These are phyloP conservation scores for Solanum dulcamara DNA, from an alignment of 257 asterid genomes.

Conservation along the genomic window DNA sequence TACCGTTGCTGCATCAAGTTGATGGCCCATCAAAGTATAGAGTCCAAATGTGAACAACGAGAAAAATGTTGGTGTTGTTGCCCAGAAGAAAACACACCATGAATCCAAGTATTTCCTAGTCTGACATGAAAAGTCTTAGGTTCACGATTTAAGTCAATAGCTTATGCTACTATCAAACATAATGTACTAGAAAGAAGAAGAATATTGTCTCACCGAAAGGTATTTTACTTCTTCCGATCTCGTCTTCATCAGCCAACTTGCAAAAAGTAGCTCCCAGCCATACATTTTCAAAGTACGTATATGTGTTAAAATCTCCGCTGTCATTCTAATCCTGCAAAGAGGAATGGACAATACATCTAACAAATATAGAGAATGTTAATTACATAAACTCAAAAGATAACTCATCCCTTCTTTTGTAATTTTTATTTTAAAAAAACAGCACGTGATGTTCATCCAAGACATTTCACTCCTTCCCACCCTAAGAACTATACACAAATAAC, in stretches of 20 bases:
- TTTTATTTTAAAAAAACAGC: neutral
- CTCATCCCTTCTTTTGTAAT: neutral
- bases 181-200: neutral
- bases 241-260: slow-evolving; percentile 74
- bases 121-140: slow-evolving; percentile 19
- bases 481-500: neutral
- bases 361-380: neutral
- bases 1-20: slow-evolving; percentile 99
- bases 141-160: slow-evolving; percentile 7
- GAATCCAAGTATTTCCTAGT: slow-evolving; percentile 97
- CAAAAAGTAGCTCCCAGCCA: slow-evolving; percentile 82
- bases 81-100: slow-evolving; percentile 99
- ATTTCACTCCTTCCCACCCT: neutral
- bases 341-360: neutral
- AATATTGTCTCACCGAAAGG: slow-evolving; percentile 50
- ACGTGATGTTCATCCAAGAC: neutral
- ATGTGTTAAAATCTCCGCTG: slow-evolving; percentile 63
- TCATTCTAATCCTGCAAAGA: slow-evolving; percentile 68
- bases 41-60: slow-evolving; percentile 91
- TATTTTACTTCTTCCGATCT: slow-evolving; percentile 66
- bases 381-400: neutral
- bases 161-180: neutral
- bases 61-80: slow-evolving; percentile 94
- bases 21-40: slow-evolving; percentile 74
- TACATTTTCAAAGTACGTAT: slow-evolving; percentile 92